Percentiles rank a stretch among this genome's conserved stretches.
Conservation (phyloP, 495 filamentous ascomycete species). For the Neurospora africana region DNA sequence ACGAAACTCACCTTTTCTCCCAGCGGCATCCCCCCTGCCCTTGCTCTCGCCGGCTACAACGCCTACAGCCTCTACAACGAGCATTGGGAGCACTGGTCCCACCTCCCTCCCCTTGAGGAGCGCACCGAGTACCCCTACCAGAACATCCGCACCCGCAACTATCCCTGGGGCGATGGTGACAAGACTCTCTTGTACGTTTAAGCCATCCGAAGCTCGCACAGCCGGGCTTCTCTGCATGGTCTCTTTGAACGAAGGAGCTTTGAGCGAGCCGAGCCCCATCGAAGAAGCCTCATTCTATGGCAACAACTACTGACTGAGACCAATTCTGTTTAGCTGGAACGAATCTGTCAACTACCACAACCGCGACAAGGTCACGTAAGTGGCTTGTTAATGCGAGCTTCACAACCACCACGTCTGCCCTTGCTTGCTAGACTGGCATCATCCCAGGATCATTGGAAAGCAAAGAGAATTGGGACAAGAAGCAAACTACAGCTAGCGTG, state of each 20-base stretch:
- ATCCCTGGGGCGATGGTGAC: conserved; percentile 83
- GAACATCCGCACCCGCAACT: conserved; percentile 89
- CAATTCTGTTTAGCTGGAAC: conserved; percentile 69
- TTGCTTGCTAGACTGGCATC: background rate
- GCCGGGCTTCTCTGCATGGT: background rate
- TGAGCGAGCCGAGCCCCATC: background rate
- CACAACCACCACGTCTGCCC: background rate
- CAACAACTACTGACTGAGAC: background rate
- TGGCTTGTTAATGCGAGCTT: conserved; percentile 1
- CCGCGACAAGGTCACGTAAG: conserved; percentile 62
- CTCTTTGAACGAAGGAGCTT: background rate
- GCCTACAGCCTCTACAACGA: conserved; percentile 83
- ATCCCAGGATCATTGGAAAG: background rate
- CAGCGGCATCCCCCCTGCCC: conserved; percentile 57
- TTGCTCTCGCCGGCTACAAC: conserved; percentile 62
- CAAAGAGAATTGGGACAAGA: background rate
- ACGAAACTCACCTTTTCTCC: conserved; percentile 8
- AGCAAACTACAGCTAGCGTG: background rate
- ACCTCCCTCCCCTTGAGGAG: conserved; percentile 81
- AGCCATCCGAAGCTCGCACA: background rate
- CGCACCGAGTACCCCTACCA: conserved; percentile 82
- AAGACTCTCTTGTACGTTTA: conserved; percentile 46
- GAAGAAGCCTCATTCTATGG: background rate
- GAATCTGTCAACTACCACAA: conserved; percentile 90
- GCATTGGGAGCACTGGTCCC: conserved; percentile 91